phyloP scores from a whole-genome alignment of 805 yeast species.

The Yarrowia deformans region DNA sequence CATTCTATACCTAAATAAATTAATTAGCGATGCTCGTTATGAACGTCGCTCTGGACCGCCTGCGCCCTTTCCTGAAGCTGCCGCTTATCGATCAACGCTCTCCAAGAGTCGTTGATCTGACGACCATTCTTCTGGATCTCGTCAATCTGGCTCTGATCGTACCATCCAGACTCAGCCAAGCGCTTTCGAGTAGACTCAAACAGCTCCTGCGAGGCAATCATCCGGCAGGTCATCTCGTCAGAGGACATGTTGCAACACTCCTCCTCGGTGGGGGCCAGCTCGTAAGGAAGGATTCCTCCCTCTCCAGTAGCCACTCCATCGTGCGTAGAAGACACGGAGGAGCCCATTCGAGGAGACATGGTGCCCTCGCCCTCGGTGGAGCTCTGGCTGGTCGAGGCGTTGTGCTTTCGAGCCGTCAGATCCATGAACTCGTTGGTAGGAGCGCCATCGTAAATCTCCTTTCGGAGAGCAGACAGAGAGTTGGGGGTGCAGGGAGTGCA shows the following conservation, averaged over 20 bases:
- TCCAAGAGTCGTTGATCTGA: conserved; percentile 25
- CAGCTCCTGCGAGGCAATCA: conserved; percentile 35
- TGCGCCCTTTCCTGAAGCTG: conserved; percentile 4
- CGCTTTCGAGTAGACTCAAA: conserved; percentile 37
- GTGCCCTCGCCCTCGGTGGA: conserved; percentile 36
- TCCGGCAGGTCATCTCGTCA: conserved; percentile 36
- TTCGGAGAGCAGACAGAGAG: conserved; percentile 33
- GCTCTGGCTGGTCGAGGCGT: conserved; percentile 35
- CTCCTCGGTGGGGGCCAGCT: conserved; percentile 36
- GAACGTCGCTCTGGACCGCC: conserved; percentile 18
- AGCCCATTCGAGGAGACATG: conserved; percentile 36
- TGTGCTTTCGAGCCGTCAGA: conserved; percentile 21
- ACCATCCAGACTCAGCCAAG: conserved; percentile 38
- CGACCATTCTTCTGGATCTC: conserved; percentile 38
- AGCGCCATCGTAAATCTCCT: conserved; percentile 26
- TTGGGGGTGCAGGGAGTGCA: conserved; percentile 39
- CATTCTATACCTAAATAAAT: conserved; percentile 38
- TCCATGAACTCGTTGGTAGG: conserved; percentile 20
- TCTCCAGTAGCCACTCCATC: conserved; percentile 34
- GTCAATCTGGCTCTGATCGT: conserved; percentile 28
- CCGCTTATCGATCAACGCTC: conserved; percentile 25
- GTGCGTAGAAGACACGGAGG: conserved; percentile 31
- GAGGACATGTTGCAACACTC: conserved; percentile 31
- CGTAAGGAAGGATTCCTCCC: conserved; percentile 37
- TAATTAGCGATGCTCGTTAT: conserved; percentile 11